Evolutionary conservation across 2,329 filamentous ascomycete genomes (phyloP).

Genomic region (Colletotrichum liriopes): DNA sequence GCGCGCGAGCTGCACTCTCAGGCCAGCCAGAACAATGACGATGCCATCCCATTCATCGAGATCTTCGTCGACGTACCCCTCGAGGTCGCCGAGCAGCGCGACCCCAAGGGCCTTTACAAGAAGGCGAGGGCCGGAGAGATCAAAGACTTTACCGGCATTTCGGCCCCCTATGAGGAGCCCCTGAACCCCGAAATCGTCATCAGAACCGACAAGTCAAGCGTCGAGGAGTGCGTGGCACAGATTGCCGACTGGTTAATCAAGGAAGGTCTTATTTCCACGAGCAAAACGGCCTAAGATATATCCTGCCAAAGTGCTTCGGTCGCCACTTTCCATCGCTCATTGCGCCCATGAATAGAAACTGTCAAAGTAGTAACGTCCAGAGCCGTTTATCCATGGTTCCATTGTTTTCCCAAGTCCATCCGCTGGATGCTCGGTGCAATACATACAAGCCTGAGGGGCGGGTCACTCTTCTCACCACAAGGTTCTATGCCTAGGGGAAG

Average conservation of each 20-base stretch:
- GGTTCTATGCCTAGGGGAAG: conserved; percentile 63
- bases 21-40: conserved; percentile 69
- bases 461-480: not conserved
- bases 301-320: not conserved
- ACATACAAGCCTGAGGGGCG: conserved; percentile 9
- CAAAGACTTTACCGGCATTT: conserved; percentile 97
- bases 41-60: conserved; percentile 89
- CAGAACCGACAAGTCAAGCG: conserved; percentile 83
- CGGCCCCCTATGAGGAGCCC: conserved; percentile 94
- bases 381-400: conserved; percentile 8
- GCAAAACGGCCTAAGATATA: conserved; percentile 48
- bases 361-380: conserved; percentile 8
- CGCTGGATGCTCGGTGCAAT: conserved; percentile 10
- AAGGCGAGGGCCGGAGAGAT: conserved; percentile 95
- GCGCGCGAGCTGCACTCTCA: conserved; percentile 85
- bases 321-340: not conserved
- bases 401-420: not conserved
- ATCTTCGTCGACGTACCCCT: conserved; percentile 94
- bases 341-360: conserved; percentile 16
- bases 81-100: conserved; percentile 92
- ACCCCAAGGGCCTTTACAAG: conserved; percentile 98
- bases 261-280: conserved; percentile 71
- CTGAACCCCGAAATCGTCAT: conserved; percentile 89
- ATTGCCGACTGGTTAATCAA: conserved; percentile 86
- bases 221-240: conserved; percentile 89